Evolutionary conservation across 768 basidiomycete genomes (phyloP).

Genomic region (Mycena rebaudengoi): DNA sequence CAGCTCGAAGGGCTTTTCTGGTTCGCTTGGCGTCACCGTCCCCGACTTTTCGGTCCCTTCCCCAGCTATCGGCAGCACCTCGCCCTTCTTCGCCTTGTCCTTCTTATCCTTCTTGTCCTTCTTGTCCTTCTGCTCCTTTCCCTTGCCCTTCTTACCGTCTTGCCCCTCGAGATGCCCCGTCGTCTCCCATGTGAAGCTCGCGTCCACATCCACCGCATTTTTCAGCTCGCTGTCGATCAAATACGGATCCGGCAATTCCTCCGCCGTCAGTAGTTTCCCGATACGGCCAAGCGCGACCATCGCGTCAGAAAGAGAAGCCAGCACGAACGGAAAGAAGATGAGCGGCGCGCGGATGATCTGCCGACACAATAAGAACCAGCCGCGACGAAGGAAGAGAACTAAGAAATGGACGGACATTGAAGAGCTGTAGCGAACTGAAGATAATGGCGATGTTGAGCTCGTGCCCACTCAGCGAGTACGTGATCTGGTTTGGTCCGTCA

Average conservation of each 20-base stretch:
- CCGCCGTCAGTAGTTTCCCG: slow-evolving; percentile 56
- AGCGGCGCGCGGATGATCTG: slow-evolving; percentile 70
- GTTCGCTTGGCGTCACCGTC: slow-evolving; percentile 27
- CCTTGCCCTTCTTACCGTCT: slow-evolving; percentile 28
- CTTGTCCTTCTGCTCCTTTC: slow-evolving; percentile 27
- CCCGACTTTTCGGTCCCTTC: slow-evolving; percentile 20
- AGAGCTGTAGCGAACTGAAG: slow-evolving; percentile 53
- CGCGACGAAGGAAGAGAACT: not conserved
- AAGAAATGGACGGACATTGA: slow-evolving; percentile 45
- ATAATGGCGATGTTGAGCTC: slow-evolving; percentile 51
- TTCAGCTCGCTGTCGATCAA: slow-evolving; percentile 46
- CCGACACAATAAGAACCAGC: not conserved
- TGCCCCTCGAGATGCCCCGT: slow-evolving; percentile 30
- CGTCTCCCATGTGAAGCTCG: slow-evolving; percentile 62
- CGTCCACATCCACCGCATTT: slow-evolving; percentile 56
- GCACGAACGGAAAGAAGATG: slow-evolving; percentile 61
- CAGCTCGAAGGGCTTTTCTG: slow-evolving; percentile 62
- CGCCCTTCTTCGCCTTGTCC: slow-evolving; percentile 30
- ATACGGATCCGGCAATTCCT: slow-evolving; percentile 61
- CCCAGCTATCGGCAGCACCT: slow-evolving; percentile 31
- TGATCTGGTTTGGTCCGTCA: slow-evolving; percentile 38
- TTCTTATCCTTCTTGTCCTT: slow-evolving; percentile 28
- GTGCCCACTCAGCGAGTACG: slow-evolving; percentile 56
- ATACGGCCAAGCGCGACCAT: slow-evolving; percentile 60
- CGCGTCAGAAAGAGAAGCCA: slow-evolving; percentile 57